These are phyloP conservation scores for Xerocomellus amylosporus DNA, from an alignment of 768 basidiomycete genomes.

Conservation along the genomic window DNA sequence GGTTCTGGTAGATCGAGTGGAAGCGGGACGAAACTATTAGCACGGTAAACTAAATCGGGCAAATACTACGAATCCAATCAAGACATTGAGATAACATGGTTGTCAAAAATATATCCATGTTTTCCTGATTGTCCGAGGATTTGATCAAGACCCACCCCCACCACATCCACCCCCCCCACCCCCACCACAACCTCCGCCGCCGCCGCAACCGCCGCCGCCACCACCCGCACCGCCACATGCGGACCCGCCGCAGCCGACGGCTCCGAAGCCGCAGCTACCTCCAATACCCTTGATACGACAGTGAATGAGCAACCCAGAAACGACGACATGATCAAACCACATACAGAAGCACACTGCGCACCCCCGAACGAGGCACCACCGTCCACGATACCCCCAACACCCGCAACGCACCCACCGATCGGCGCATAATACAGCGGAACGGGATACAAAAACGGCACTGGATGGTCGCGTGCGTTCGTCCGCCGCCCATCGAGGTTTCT, in stretches of 20 bases:
- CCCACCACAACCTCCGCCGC: no score
- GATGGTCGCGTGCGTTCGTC: not conserved
- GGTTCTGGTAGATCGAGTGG: no score
- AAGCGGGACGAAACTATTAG: no score
- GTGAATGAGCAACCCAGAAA: not conserved
- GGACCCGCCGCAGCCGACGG: no score
- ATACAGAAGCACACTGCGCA: not conserved
- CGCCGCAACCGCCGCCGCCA: no score
- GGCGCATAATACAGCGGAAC: not conserved
- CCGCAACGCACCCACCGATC: not conserved
- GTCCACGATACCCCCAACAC: not conserved
- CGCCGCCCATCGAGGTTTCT: not conserved
- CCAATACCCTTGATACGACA: not conserved
- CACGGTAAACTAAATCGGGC: no score
- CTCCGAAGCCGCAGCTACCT: not conserved
- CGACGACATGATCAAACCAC: not conserved
- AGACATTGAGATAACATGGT: no score
- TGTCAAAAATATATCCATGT: no score
- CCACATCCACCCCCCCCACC: no score
- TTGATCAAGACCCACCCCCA: no score
- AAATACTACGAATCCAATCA: no score
- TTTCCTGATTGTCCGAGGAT: no score
- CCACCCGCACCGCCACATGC: not conserved
- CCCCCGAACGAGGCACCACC: not conserved
- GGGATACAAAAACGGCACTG: not conserved